A percentile compares a stretch with the other conserved stretches of the same genome.
phyloP scores from a whole-genome alignment of 1,139 yeast genomes.

The Wickerhamiella pararugosa region DNA sequence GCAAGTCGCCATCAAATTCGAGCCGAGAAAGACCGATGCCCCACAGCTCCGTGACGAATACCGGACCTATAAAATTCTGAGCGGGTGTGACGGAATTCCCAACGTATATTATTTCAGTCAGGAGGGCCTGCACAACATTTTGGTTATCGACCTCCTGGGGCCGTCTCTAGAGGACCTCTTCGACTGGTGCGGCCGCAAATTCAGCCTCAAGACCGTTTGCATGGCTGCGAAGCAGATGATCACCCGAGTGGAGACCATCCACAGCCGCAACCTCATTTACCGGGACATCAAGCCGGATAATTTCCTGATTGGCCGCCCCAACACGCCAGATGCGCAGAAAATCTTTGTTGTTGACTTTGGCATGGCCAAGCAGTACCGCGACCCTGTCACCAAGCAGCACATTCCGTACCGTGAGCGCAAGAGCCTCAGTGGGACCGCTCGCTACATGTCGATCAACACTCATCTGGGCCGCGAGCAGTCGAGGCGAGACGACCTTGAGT shows the following conservation, averaged over 20 bases:
- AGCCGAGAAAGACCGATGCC: conserved; percentile 91
- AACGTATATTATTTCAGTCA: conserved; percentile 94
- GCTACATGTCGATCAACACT: conserved; percentile 95
- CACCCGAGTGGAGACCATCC: conserved; percentile 70
- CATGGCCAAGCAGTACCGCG: conserved; percentile 95
- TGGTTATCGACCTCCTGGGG: conserved; percentile 85
- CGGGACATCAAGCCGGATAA: conserved; percentile 95
- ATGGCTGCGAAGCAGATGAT: conserved; percentile 91
- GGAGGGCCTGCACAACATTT: conserved; percentile 87
- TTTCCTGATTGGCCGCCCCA: conserved; percentile 62
- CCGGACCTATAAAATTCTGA: conserved; percentile 76
- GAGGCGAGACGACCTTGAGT: conserved; percentile 90
- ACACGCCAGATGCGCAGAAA: conserved; percentile 34
- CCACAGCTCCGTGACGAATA: conserved; percentile 95
- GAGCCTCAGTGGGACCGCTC: conserved; percentile 88
- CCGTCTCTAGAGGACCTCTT: conserved; percentile 92
- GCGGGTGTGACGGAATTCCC: conserved; percentile 76
- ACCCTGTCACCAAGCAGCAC: conserved; percentile 87
- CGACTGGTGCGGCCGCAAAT: conserved; percentile 95
- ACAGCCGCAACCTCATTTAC: conserved; percentile 78
- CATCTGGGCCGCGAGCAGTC: conserved; percentile 95
- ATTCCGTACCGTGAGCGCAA: conserved; percentile 94
- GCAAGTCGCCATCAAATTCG: conserved; percentile 64
- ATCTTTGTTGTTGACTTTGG: conserved; percentile 62
- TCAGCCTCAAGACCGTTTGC: conserved; percentile 75